phyloP scores from a whole-genome alignment of 2,329 filamentous ascomycete species.

The Emydomyces testavorans region DNA sequence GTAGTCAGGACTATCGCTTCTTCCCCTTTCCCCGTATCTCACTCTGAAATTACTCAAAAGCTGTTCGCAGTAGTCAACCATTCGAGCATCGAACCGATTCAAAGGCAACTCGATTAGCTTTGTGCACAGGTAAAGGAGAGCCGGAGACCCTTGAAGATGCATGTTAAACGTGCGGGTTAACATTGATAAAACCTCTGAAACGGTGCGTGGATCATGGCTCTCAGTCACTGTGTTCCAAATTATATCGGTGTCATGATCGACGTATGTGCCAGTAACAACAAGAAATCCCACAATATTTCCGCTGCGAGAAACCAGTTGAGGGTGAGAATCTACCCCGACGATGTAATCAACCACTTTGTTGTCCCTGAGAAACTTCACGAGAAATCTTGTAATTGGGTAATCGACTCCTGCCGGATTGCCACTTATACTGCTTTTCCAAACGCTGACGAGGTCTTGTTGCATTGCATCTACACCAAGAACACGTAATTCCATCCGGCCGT shows the following conservation, averaged over 20 bases:
- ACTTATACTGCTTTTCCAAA: slow-evolving; percentile 52
- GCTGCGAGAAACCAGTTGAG: slow-evolving; percentile 72
- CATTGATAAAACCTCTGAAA: slow-evolving; percentile 66
- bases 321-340: slow-evolving; percentile 80
- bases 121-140: slow-evolving; percentile 54
- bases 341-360: slow-evolving; percentile 75
- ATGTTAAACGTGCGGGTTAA: slow-evolving; percentile 40
- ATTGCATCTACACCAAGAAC: slow-evolving; percentile 66
- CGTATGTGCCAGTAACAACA: slow-evolving; percentile 65
- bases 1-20: slow-evolving; percentile 15
- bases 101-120: slow-evolving; percentile 58
- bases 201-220: slow-evolving; percentile 73
- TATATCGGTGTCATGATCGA: slow-evolving; percentile 58
- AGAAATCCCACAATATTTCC: slow-evolving; percentile 80
- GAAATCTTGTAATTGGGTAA: slow-evolving; percentile 51
- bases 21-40: slow-evolving; percentile 31
- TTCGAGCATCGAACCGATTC: slow-evolving; percentile 48
- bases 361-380: slow-evolving; percentile 57
- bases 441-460: slow-evolving; percentile 55
- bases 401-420: slow-evolving; percentile 30
- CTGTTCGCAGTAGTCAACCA: slow-evolving; percentile 51
- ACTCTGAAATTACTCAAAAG: slow-evolving; percentile 43
- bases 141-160: slow-evolving; percentile 30
- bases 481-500: slow-evolving; percentile 81
- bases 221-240: slow-evolving; percentile 75